Conservation (phyloP, 495 filamentous ascomycete genomes). For the Penicillium parvum region DNA sequence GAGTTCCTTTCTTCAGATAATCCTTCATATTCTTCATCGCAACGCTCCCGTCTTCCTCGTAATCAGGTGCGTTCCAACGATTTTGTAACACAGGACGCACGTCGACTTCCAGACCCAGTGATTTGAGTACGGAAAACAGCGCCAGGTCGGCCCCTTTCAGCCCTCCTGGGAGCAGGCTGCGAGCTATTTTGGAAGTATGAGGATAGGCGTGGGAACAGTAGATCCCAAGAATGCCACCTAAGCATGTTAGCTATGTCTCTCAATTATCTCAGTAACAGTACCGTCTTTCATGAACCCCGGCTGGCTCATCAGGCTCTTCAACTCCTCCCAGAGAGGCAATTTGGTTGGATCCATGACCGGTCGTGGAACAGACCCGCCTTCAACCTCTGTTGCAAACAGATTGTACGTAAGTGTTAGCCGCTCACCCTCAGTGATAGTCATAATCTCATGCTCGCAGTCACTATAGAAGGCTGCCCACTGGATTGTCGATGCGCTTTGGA, state of each 20-base stretch:
- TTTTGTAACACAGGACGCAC: constrained; percentile 17
- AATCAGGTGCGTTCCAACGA: no score
- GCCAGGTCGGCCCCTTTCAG: constrained; percentile 25
- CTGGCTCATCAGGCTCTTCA: constrained; percentile 7
- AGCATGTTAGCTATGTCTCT: not conserved
- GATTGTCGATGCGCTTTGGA: constrained; percentile 22
- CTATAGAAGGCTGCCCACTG: constrained; percentile 60
- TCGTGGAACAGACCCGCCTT: constrained; percentile 1
- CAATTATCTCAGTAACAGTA: constrained; percentile 1
- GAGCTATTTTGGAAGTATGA: constrained; percentile 10
- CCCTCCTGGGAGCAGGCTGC: constrained; percentile 52
- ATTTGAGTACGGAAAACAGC: constrained; percentile 18
- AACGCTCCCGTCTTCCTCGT: no score
- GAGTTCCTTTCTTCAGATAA: no score
- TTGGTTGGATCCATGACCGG: constrained; percentile 5
- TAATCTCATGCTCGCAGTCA: constrained; percentile 59
- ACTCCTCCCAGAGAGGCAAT: constrained; percentile 6
- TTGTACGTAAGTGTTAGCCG: constrained; percentile 59
- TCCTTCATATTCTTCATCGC: no score
- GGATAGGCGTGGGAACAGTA: constrained; percentile 36
- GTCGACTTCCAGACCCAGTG: constrained; percentile 15
- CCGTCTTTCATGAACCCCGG: constrained; percentile 14
- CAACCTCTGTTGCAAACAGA: constrained; percentile 35
- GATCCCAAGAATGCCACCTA: constrained; percentile 28
- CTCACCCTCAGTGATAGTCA: constrained; percentile 47